These are phyloP conservation scores for Backusella sp. DNA, from an alignment of 192 early-diverging fungal genomes.

Conservation along the genomic window DNA sequence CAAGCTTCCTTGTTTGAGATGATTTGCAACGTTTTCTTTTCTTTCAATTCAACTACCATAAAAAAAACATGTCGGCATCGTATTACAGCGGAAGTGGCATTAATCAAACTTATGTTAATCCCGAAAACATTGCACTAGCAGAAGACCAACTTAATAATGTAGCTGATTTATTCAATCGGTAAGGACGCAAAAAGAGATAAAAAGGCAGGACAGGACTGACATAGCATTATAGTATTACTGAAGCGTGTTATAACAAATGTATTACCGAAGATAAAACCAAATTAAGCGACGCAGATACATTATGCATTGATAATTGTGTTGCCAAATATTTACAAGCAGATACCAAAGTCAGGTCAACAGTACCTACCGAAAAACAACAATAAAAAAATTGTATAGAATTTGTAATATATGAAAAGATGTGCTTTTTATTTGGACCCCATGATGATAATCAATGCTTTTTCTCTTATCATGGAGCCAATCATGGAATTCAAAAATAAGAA, in stretches of 20 bases:
- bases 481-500: too few species aligned
- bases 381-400: neutral
- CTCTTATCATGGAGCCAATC: too few species aligned
- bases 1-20: neutral
- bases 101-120: constrained; percentile 44
- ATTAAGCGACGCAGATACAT: constrained; percentile 81
- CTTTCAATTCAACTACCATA: neutral
- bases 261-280: constrained; percentile 65
- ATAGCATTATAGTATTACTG: constrained; percentile 60
- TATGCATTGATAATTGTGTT: constrained; percentile 84
- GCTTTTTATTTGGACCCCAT: too few species aligned
- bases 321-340: constrained; percentile 86
- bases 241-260: constrained; percentile 81
- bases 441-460: too few species aligned
- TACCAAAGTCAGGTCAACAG: constrained; percentile 67
- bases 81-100: constrained; percentile 23
- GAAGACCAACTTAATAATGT: constrained; percentile 82
- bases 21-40: neutral
- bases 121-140: constrained; percentile 60
- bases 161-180: constrained; percentile 71
- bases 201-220: neutral
- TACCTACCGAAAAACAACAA: constrained; percentile 33
- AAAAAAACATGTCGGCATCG: constrained; percentile 14
- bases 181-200: constrained; percentile 4
- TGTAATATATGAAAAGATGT: neutral